Base-by-base conservation (phyloP, 306 rosid species). In the Calophaca sinica region DNA sequence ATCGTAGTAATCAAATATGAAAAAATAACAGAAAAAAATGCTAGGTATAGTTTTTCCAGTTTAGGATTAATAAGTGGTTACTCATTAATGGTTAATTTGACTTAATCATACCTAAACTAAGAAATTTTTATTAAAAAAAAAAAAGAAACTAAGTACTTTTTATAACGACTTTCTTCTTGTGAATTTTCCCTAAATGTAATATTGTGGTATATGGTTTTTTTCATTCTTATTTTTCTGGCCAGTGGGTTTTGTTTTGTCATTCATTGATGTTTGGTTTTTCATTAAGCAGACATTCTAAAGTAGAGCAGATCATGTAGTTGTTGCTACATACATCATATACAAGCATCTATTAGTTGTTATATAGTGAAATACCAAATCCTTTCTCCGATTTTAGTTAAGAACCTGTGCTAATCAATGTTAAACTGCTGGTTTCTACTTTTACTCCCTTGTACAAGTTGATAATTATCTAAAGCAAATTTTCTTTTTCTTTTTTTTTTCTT, bases 381-480 rank as follows among this genome's bases (percentile, higher is more conserved):
- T 52, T 57, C 5, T 63, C 29, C 29, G 58, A 61, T 62, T 55
- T 70, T 41, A 57, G 20, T 44, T 7, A 1, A 65, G 75, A 72
- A 66, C 31, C 46, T 9, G 1, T 29, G 33, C 52, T 33, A 12
- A 14, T 42, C 9, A 15, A 12, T 20, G 9, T 41, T 31, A 53
- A 69, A 29, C 48, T 62, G 13, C 65, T 9, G 15, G 12, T 63
- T 57, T 59, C 61, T 53, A 32, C 48, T 31, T 4, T 59, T 44
- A 10, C 38, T 54, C 4, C 59, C 29, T 26, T 71, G 54, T 54
- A 10, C 31, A 28, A 29, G 29, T 41, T 52, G 45, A 66, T 51
- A 2, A 33, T 55, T 4, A 61, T 77, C 78, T 73, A 62, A 84
- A 62, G 51, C 35, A 15, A 57, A n/a, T n/a, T n/a, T n/a, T n/a